Base-by-base conservation (phyloP, 2,329 filamentous ascomycete species). In the Diaporthe citriasiana region DNA sequence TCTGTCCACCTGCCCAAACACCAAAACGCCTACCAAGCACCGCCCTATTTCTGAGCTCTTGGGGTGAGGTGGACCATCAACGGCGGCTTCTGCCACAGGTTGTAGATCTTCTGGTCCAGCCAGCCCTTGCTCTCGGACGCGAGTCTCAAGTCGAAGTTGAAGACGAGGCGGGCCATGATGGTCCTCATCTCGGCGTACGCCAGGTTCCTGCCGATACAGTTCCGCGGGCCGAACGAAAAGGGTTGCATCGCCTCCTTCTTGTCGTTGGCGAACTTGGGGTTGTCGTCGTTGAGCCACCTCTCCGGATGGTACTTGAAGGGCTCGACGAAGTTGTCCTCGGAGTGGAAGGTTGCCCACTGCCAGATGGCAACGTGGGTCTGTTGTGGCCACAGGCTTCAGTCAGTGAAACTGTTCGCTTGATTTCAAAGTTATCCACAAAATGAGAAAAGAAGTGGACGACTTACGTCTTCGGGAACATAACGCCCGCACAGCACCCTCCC, bases 131-230 rank as follows among this genome's bases (percentile, higher is more conserved):
- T 75, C 50, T 81, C 78, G 3, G 80, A 75, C 3, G 76, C 74
- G 12, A 82, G 71, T 19, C 71, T 59, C 63, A 83, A 47, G 57
- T 83, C 81, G 66, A 84, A 84, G 50, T 80, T 81, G 70, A 78
- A 83, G 3, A 84, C 65, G 3, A 84, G 42, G 2, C 78, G 77
- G 17, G 81, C 79, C 9, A 84, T 73, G n/a, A 83, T 81, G 12
- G 82, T 68, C 25, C 82, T 79, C 80, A 84, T 82, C 74, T 84
- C 82, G 13, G 77, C 78, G 57, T 81, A 82, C 22, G 82, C 82
- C 27, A 84, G 78, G 69, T 82, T 82, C 56, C 78, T 74, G 3
- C 81, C 81, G 53, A 83, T 72, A 30, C 81, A 83, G 33, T 80
- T 80, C 25, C 81, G 71, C 30, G 82, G 79, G 0, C 82, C 80